phyloP scores from a whole-genome alignment of 1,139 yeast genomes.

The Wickerhamomyces sp. region DNA sequence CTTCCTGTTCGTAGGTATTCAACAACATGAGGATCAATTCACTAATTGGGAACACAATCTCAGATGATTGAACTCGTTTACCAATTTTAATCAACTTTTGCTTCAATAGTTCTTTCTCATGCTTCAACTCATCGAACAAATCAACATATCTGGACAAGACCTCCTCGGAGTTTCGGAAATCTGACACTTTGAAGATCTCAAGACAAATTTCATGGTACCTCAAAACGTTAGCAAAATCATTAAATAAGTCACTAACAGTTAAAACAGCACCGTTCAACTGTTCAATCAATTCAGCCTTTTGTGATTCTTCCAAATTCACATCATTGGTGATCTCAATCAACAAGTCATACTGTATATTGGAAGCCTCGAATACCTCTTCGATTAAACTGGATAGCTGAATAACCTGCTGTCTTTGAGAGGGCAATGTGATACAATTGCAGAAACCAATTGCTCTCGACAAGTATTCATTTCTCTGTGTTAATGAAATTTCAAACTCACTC shows the following conservation, averaged over 20 bases:
- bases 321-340: constrained; percentile 57
- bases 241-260: constrained; percentile 74
- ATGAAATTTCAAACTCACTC: constrained; percentile 63
- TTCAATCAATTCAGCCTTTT: constrained; percentile 40
- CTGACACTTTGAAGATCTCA: constrained; percentile 75
- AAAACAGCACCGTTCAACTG: constrained; percentile 61
- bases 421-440: constrained; percentile 81
- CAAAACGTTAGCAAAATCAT: constrained; percentile 81
- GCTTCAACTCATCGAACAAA: constrained; percentile 39
- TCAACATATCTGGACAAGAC: constrained; percentile 68
- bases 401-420: constrained; percentile 71
- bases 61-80: constrained; percentile 46
- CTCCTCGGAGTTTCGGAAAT: constrained; percentile 69
- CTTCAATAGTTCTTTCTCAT: constrained; percentile 26
- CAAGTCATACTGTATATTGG: constrained; percentile 83
- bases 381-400: constrained; percentile 64
- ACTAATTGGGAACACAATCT: constrained; percentile 76
- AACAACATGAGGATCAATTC: constrained; percentile 57
- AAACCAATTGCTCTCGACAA: constrained; percentile 91
- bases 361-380: constrained; percentile 81
- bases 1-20: constrained; percentile 26
- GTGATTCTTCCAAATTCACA: constrained; percentile 42
- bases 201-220: constrained; percentile 83
- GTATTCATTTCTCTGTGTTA: constrained; percentile 78
- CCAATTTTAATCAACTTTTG: constrained; percentile 43